Evolutionary conservation across 2,329 filamentous ascomycete species (phyloP).

Genomic region (Torrubiella hemipterigena): DNA sequence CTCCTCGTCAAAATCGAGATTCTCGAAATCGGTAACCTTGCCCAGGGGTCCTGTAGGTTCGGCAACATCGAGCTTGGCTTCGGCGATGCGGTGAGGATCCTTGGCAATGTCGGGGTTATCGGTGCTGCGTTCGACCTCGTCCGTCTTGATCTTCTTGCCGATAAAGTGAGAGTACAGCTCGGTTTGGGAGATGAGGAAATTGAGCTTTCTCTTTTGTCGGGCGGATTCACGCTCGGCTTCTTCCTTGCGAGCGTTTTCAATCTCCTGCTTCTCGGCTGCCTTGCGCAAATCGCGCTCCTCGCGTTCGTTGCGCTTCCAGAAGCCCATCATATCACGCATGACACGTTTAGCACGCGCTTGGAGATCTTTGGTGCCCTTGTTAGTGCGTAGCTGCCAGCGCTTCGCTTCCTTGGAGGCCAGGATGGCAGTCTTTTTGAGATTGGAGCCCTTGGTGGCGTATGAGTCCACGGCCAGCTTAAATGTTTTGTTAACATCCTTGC

Average conservation of each 20-base stretch:
- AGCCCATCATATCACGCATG: constrained; percentile 99
- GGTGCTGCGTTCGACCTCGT: constrained; percentile 83
- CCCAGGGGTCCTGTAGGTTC: constrained; percentile 42
- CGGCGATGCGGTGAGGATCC: constrained; percentile 26
- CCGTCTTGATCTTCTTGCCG: constrained; percentile 97
- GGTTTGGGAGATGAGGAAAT: constrained; percentile 97
- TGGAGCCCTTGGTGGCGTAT: constrained; percentile 78
- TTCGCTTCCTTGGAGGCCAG: constrained; percentile 94
- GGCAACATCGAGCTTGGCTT: constrained; percentile 34
- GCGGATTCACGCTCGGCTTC: constrained; percentile 97
- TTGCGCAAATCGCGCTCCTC: constrained; percentile 93
- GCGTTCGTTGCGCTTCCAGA: constrained; percentile 98
- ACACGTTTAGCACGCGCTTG: constrained; percentile 94
- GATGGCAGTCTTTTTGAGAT: constrained; percentile 94
- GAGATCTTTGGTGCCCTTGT: constrained; percentile 96
- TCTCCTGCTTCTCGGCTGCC: constrained; percentile 86
- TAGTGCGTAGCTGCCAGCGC: constrained; percentile 92
- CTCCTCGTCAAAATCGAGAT: constrained; percentile 90
- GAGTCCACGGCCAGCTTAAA: constrained; percentile 81
- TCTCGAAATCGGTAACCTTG: constrained; percentile 88
- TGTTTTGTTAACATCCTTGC: constrained; percentile 88
- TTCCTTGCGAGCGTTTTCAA: constrained; percentile 91
- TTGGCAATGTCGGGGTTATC: constrained; percentile 63
- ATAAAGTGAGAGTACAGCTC: constrained; percentile 99
- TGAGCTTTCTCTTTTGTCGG: constrained; percentile 94